Evolutionary conservation across 768 basidiomycete species (phyloP), one percentile per base, ranked within the genome.

Genomic region (Amanita fuliginea): DNA sequence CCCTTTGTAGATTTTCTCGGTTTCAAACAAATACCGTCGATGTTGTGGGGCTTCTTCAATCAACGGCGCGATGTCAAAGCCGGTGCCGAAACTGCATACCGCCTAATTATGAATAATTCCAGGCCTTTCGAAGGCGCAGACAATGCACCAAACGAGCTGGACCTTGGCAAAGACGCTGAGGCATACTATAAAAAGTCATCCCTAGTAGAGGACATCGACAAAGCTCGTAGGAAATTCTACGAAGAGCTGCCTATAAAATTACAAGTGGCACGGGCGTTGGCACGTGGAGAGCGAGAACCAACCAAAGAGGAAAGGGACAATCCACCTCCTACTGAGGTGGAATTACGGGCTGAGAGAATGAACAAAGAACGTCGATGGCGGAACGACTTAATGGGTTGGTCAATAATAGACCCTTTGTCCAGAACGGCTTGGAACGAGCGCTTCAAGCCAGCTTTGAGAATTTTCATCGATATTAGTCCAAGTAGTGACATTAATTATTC

Each of bases 11-110:
- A 91, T 58, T 74, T 83, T 55, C 73, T 95, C 46, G 93, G 93
- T 6, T 75, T 94, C 60, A 76, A 73, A 24, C 86, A 88, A 59
- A 81, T 95, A 50, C 93, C 93, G 10, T 66, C 77, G 56, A 94
- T 95, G 91, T 76, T 95, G 42, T 84, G 81, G 79, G 87, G 81
- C 54, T 92, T 92, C 66, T 97, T 96, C 71, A 93, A 91, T 61
- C 83, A 87, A 61, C 81, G 92, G 6, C 68, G 79, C 42, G 81
- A 86, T 59, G 90, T 91, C n/a, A 75, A 67, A 5, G 64, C 76
- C 10, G 95, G 95, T 28, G 83, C 86, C 8, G 81, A 94, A 55
- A 84, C 84, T 9, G 93, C 84, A 0, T 86, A 88, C 60, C 69
- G 72, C 41, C 71, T 97, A 49, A 75, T 96, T 55, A 70, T 74